These are phyloP conservation scores for Arabidopsis thaliana DNA, from an alignment of 345 rosid species.

Conservation along the genomic window DNA sequence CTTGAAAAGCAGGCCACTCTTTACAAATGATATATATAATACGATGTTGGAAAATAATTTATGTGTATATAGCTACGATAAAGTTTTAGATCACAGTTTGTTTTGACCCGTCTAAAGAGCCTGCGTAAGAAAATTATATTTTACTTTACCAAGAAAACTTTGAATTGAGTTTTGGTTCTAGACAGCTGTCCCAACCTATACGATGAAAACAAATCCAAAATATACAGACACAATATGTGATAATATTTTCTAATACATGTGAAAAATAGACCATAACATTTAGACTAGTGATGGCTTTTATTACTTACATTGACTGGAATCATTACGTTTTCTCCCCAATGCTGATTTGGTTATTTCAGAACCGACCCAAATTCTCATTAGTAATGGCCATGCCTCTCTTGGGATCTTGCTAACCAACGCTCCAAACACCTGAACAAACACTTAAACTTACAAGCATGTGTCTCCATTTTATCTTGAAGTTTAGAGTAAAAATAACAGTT, in stretches of 20 bases:
- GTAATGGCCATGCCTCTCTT: background rate
- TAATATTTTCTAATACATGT: background rate
- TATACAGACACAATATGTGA: background rate
- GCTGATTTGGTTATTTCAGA: background rate
- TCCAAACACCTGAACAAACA: background rate
- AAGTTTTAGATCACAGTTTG: slow-evolving; percentile 23
- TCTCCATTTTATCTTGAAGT: background rate
- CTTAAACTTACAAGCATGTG: slow-evolving; percentile 8
- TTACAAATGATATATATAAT: background rate
- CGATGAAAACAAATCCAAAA: background rate
- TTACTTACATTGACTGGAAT: background rate
- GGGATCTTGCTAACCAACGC: background rate
- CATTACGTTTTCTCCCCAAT: background rate
- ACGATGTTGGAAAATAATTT: background rate
- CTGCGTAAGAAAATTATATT: background rate
- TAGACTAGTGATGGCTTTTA: background rate
- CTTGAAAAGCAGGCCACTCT: background rate
- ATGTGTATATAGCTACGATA: background rate
- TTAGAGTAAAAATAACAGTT: background rate
- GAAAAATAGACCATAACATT: background rate
- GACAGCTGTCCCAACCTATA: background rate
- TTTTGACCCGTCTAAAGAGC: slow-evolving; percentile 28
- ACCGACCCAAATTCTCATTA: background rate
- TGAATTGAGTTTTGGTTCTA: slow-evolving; percentile 13
- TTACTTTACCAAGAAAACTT: background rate